Base-by-base conservation (phyloP, 352 stramenopile genomes). In the Phytophthora agathidicida region DNA sequence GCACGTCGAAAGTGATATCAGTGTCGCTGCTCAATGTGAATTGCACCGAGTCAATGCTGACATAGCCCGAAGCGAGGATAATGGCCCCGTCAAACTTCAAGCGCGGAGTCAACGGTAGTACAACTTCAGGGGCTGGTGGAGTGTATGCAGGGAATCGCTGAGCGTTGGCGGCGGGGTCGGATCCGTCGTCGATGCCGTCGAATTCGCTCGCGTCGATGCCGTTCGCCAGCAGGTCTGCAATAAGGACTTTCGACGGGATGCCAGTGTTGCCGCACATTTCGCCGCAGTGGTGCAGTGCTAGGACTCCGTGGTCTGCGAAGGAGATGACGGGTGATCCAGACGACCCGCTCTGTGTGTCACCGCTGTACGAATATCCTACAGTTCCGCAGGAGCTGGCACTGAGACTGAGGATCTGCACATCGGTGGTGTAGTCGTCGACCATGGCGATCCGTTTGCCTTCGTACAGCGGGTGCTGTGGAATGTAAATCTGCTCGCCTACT, bases 251-350 rank as follows among this genome's bases (percentile, higher is more conserved):
- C 0, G 79, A 71, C 16, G 75, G 77, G 7, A 91, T 72, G 1
- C 79, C 82, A 1, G 73, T 83, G 37, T 91, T 91, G 3, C 64
- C 62, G 26, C 82, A 89, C 49, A 71, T 60, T 39, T 83, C 52
- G 5, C 82, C 82, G 53, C 82, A 91, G 43, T 88, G 81, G 53
- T 91, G 77, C n/a, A 91, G 62, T 14, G 79, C 82, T 30, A 89
- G 61, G 13, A 91, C 82, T 13, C 75, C 74, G 56, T 89, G 65
- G 53, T 88, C 77, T 0, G 51, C 17, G 4, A 62, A 68, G 13
- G 74, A 77, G 7, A 91, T 48, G 3, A 91, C 77, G 0, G 82
- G 82, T 6, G 81, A 85, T 0, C 81, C 81, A 0, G 81, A 91
- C 2, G 81, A 89, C 1, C 81, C 81, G 7, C 59, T 74, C 14